These are phyloP conservation scores for Phascolomyces articulosus DNA, from an alignment of 371 early-diverging fungal species.

Conservation along the genomic window DNA sequence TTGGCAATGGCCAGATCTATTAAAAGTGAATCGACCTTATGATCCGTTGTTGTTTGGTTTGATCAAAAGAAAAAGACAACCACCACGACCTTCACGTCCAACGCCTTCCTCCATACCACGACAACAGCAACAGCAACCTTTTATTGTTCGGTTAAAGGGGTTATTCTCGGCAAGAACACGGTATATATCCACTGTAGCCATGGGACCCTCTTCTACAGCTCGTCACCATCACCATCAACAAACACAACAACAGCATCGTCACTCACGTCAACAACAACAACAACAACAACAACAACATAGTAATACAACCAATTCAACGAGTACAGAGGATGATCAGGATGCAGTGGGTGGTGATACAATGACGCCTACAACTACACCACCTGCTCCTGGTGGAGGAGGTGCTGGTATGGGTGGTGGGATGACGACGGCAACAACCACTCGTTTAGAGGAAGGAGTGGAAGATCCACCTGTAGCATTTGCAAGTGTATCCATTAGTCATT, in stretches of 20 bases:
- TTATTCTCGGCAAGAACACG: constrained; percentile 8
- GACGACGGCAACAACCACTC: too few relatives aligned
- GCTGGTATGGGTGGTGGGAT: too few relatives aligned
- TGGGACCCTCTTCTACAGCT: neutral
- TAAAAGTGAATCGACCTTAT: constrained; percentile 27
- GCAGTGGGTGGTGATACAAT: neutral
- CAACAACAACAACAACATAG: neutral
- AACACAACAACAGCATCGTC: neutral
- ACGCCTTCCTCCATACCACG: neutral
- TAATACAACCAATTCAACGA: too few relatives aligned
- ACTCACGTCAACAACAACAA: neutral
- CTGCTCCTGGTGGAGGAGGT: too few relatives aligned
- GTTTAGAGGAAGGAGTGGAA: neutral
- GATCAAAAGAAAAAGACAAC: constrained; percentile 11
- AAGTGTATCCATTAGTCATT: constrained; percentile 18
- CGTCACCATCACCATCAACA: too few relatives aligned
- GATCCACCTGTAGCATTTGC: constrained; percentile 12
- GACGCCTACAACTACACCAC: too few relatives aligned
- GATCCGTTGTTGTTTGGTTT: constrained; percentile 27
- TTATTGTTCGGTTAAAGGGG: constrained; percentile 5
- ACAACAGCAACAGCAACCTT: neutral
- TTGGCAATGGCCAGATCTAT: constrained; percentile 33
- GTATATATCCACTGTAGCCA: neutral
- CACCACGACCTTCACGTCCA: neutral
- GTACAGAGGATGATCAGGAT: neutral